Conservation (phyloP, 1,284 basidiomycete species). For the Apiotrichum gracile region DNA sequence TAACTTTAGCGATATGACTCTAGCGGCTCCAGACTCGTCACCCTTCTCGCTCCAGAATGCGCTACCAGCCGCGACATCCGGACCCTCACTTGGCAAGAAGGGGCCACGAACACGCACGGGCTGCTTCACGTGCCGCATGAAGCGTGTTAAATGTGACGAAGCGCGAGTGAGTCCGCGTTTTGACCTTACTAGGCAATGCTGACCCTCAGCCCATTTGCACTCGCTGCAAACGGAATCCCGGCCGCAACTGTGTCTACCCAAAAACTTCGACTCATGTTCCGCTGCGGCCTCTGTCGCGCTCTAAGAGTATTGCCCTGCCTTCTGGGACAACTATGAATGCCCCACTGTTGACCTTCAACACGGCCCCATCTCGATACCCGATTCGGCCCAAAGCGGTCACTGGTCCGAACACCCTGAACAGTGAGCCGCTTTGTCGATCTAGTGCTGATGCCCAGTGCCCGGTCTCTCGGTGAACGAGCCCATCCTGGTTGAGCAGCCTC, state of each 20-base stretch:
- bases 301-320: neutral
- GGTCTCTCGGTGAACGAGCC: neutral
- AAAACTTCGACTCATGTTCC: neutral
- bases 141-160: constrained; percentile 16
- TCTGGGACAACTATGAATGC: neutral
- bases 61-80: neutral
- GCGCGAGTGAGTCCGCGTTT: neutral
- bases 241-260: constrained; percentile 13
- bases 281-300: neutral
- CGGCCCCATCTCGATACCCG: neutral
- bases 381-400: neutral
- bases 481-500: neutral
- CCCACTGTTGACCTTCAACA: neutral
- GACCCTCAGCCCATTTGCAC: constrained; percentile 9
- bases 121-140: constrained; percentile 14
- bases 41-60: neutral
- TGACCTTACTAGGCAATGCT: neutral
- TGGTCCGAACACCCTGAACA: neutral
- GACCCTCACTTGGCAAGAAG: constrained; percentile 8
- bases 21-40: neutral
- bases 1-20: too few species aligned
- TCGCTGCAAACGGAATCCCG: constrained; percentile 11
- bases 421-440: neutral
- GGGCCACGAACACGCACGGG: constrained; percentile 12
- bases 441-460: neutral